Percentiles rank a stretch among this genome's conserved stretches.
These are phyloP conservation scores for Aspergillus candidus DNA, from an alignment of 2,329 filamentous ascomycete species.

Conservation along the genomic window DNA sequence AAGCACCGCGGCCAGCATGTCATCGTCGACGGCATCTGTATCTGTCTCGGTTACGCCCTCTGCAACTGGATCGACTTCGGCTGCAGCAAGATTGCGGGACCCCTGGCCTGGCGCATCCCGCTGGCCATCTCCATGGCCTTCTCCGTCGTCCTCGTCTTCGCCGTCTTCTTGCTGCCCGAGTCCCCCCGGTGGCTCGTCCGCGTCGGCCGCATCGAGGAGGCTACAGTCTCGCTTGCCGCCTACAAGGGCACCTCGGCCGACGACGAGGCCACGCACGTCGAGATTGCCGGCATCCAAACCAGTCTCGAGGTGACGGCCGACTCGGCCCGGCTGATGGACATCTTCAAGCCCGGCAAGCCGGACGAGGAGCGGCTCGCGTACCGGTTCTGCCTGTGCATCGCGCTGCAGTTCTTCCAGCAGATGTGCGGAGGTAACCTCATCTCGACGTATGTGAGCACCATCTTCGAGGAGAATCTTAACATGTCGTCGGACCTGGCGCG, in stretches of 20 bases:
- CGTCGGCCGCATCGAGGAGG: constrained; percentile 14
- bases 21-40: constrained; percentile 43
- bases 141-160: constrained; percentile 43
- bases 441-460: constrained; percentile 13
- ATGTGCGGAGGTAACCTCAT: constrained; percentile 17
- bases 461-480: constrained; percentile 14
- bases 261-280: constrained; percentile 9
- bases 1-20: constrained; percentile 45
- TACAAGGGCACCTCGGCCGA: constrained; percentile 10
- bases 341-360: constrained; percentile 7
- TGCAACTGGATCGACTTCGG: constrained; percentile 45
- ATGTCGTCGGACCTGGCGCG: constrained; percentile 14
- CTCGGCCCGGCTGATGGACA: constrained; percentile 13
- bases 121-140: constrained; percentile 52
- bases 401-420: constrained; percentile 16
- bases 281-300: constrained; percentile 16
- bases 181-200: constrained; percentile 30
- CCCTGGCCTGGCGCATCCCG: constrained; percentile 47
- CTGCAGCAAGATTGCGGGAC: constrained; percentile 41
- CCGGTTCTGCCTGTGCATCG: constrained; percentile 15
- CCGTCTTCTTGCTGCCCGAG: constrained; percentile 47
- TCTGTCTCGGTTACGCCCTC: constrained; percentile 27
- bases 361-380: constrained; percentile 18
- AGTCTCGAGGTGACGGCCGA: constrained; percentile 13
- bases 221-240: constrained; percentile 9